phyloP scores from a whole-genome alignment of 2,329 filamentous ascomycete species.

The Pseudomassariella vexata region DNA sequence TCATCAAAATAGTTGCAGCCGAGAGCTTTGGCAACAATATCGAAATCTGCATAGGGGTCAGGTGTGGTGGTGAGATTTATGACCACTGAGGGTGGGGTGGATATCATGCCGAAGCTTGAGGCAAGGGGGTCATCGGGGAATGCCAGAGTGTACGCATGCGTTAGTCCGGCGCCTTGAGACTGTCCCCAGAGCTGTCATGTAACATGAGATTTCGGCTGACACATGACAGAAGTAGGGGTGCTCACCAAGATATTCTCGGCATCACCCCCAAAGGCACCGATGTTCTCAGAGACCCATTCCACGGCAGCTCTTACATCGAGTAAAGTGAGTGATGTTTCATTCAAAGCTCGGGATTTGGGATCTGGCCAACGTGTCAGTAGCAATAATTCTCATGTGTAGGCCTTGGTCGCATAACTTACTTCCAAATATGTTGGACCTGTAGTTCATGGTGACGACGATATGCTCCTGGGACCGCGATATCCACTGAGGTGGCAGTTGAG shows the following conservation, averaged over 20 bases:
- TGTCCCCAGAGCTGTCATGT: slow-evolving; percentile 5
- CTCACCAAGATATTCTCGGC: slow-evolving; percentile 3
- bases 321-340: slow-evolving; percentile 2
- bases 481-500: slow-evolving; percentile 1
- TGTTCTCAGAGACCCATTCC: slow-evolving; percentile 1
- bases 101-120: slow-evolving; percentile 2
- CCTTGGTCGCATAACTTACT: background rate
- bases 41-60: slow-evolving; percentile 2
- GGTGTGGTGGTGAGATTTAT: slow-evolving; percentile 2
- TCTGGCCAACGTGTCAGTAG: background rate
- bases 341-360: slow-evolving; percentile 1
- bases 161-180: slow-evolving; percentile 1
- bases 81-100: background rate
- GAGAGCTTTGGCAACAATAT: background rate
- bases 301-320: slow-evolving; percentile 3
- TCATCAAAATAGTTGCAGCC: slow-evolving; percentile 3
- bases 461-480: slow-evolving; percentile 2
- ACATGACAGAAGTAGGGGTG: too few species aligned
- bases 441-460: slow-evolving; percentile 1
- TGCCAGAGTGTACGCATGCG: slow-evolving; percentile 2
- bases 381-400: too few species aligned
- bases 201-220: too few species aligned
- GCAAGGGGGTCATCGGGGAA: slow-evolving; percentile 1
- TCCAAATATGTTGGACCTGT: slow-evolving; percentile 1
- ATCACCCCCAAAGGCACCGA: slow-evolving; percentile 2